phyloP scores from a whole-genome alignment of 2,329 filamentous ascomycete genomes.

The Xenosphaeropsis pyriputrescens region DNA sequence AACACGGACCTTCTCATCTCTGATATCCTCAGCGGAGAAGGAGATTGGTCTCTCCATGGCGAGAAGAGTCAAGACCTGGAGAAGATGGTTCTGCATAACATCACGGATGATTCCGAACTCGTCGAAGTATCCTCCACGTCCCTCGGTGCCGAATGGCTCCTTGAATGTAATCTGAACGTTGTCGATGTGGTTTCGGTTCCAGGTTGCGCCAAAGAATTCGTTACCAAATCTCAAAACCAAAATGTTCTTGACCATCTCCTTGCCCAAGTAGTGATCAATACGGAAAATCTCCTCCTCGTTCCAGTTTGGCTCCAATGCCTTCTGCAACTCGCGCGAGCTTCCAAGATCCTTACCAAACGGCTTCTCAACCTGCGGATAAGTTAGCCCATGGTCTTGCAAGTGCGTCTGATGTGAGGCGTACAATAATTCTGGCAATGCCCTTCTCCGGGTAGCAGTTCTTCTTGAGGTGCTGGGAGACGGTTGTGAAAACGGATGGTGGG shows the following conservation, averaged over 20 bases:
- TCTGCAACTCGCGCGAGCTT: conserved; percentile 88
- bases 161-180: conserved; percentile 99
- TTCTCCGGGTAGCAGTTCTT: conserved; percentile 88
- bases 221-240: conserved; percentile 96
- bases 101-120: conserved; percentile 99
- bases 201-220: conserved; percentile 95
- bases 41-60: conserved; percentile 98
- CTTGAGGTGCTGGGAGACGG: conserved; percentile 94
- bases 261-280: conserved; percentile 98
- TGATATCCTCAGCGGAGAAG: conserved; percentile 95
- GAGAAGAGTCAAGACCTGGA: conserved; percentile 89
- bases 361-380: conserved; percentile 69
- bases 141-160: conserved; percentile 97
- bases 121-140: conserved; percentile 95
- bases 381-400: conserved; percentile 3
- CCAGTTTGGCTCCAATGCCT: conserved; percentile 93
- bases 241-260: conserved; percentile 99
- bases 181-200: conserved; percentile 99
- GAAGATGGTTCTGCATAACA: conserved; percentile 98
- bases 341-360: conserved; percentile 94
- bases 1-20: conserved; percentile 96
- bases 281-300: conserved; percentile 98
- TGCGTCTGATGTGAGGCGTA: conserved; percentile 28
- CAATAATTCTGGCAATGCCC: conserved; percentile 88
- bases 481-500: conserved; percentile 93